Base-by-base conservation (phyloP, 2,329 filamentous ascomycete species). In the Epichloe sibirici region DNA sequence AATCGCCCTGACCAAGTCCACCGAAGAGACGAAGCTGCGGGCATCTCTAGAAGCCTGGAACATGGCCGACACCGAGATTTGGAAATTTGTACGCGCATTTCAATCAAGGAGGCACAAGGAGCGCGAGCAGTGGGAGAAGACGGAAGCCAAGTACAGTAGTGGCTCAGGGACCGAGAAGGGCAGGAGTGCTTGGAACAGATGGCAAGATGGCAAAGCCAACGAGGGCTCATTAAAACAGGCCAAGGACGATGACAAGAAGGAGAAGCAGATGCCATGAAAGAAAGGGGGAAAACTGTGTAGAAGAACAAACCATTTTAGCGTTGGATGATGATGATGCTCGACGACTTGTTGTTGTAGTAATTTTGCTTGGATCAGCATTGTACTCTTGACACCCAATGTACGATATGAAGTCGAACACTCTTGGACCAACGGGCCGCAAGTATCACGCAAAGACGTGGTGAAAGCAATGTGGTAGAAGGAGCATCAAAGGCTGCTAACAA, bases 31-130 rank as follows among this genome's bases (percentile, higher is more conserved):
- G 4, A 67, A 68, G 48, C 57, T 80, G n/a, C 73, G 74, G 6
- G 67, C 73, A 23, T 79, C 77, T 5, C 69, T 81, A n/a, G 81
- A 84, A 63, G 77, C 79, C 11, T 84, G 81, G 81, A 83, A 81
- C 63, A 64, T 89, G 57, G 85, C 81, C 0, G 87, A 91, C 61
- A 83, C 82, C 1, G 86, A 91, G 67, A 81, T 82, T 1, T 91
- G 86, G 86, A 80, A 79, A 61, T 90, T 90, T 62, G 76, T 82
- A 5, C 72, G 82, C 39, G 85, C 86, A 0, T 88, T 78, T 57
- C 70, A 82, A 49, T 85, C 84, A 17, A 70, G 85, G 39, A 71
- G 77, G 43, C 69, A 74, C 28, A 72, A 84, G 45, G 85, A 89
- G 71, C 71, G 85, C 53, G 65, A 72, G 58, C 73, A 77, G 60